Percentiles rank a stretch among this genome's conserved stretches.
Evolutionary conservation across 441 rosid species (phyloP).

Genomic region (Pelargonium fulgidum): DNA sequence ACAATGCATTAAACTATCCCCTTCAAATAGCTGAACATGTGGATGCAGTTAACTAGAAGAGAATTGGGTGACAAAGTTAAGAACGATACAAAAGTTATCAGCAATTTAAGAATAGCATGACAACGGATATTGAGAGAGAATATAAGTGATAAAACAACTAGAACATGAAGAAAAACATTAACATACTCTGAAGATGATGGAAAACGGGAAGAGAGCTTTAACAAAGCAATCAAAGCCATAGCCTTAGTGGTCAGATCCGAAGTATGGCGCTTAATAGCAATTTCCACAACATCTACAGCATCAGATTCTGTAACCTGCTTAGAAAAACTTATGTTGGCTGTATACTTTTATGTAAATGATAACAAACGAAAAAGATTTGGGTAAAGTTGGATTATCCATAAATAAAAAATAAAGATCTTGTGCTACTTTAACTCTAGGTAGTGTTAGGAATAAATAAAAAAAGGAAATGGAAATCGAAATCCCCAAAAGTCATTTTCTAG

Average conservation of each 20-base stretch:
- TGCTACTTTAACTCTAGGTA: background rate
- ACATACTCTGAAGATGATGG: constrained; percentile 86
- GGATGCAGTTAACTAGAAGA: no score
- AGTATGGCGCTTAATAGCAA: constrained; percentile 55
- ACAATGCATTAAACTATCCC: no score
- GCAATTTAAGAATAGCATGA: constrained; percentile 6
- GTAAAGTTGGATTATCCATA: background rate
- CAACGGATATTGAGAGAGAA: background rate
- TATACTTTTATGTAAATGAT: background rate
- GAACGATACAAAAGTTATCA: background rate
- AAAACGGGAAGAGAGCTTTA: constrained; percentile 90
- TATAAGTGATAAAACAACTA: constrained; percentile 12
- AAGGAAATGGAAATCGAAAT: no score
- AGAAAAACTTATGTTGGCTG: constrained; percentile 29
- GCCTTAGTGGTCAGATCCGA: constrained; percentile 78
- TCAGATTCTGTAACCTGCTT: constrained; percentile 83
- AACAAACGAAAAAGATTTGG: background rate
- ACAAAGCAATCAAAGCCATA: constrained; percentile 80
- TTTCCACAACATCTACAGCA: constrained; percentile 76
- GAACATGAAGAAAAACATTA: constrained; percentile 14
- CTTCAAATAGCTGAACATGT: no score
- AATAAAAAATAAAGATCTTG: background rate
- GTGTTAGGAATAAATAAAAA: no score
- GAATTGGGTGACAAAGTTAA: no score
- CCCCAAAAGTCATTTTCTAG: no score